Conservation (phyloP, 192 early-diverging fungal species). For the Cladochytrium replicatum region DNA sequence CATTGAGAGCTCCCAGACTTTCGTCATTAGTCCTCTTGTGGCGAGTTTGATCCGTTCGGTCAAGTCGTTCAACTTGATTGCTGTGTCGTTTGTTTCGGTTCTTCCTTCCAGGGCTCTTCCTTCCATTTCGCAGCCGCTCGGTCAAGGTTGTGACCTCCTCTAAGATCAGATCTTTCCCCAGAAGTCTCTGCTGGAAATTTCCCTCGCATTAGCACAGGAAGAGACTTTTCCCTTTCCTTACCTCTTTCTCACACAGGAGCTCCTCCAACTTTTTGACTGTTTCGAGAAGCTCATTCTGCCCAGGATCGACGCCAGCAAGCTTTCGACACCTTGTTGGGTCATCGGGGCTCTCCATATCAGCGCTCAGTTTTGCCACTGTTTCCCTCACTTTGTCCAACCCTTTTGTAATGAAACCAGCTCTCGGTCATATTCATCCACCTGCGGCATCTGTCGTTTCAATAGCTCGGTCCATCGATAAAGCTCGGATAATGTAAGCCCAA, state of each 20-base stretch:
- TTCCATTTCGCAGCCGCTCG: constrained; percentile 37
- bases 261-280: constrained; percentile 43
- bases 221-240: constrained; percentile 1
- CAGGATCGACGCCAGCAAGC: constrained; percentile 40
- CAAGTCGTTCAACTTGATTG: constrained; percentile 40
- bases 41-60: constrained; percentile 39
- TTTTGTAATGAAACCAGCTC: constrained; percentile 10
- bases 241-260: constrained; percentile 48
- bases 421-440: constrained; percentile 13
- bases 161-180: constrained; percentile 51
- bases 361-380: constrained; percentile 22
- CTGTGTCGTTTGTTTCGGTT: constrained; percentile 30
- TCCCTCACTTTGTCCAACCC: constrained; percentile 16
- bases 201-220: not conserved
- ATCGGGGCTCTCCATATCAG: constrained; percentile 39
- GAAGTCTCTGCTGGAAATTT: constrained; percentile 32
- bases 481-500: constrained; percentile 29
- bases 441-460: constrained; percentile 19
- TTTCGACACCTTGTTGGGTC: constrained; percentile 37
- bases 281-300: constrained; percentile 29
- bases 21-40: constrained; percentile 45
- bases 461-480: constrained; percentile 30
- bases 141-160: constrained; percentile 41
- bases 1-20: constrained; percentile 51
- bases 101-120: constrained; percentile 35